phyloP scores from a whole-genome alignment of 225 moss, liverwort and hornwort genomes.

The Polytrichum formosum region DNA sequence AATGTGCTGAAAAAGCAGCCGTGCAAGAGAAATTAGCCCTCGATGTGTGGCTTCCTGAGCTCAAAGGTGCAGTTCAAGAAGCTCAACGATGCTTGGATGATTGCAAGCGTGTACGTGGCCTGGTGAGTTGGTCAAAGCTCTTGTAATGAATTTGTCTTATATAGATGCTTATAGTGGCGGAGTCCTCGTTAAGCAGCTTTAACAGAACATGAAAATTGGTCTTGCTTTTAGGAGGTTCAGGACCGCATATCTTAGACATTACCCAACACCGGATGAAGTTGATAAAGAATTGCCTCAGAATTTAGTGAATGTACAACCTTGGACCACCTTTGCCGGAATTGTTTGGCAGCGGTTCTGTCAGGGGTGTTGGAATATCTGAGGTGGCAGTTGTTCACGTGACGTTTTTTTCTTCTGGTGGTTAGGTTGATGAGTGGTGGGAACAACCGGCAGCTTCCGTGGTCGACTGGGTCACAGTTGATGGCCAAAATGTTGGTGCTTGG shows the following conservation, averaged over 20 bases:
- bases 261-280: too few relatives aligned
- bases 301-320: too few relatives aligned
- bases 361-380: too few relatives aligned
- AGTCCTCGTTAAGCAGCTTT: too few relatives aligned
- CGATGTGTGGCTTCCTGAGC: slow-evolving; percentile 89
- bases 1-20: slow-evolving; percentile 66
- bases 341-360: too few relatives aligned
- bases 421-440: slow-evolving; percentile 99
- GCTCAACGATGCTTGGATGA: slow-evolving; percentile 91
- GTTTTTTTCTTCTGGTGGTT: not conserved
- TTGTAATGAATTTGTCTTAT: not conserved
- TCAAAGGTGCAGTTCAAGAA: slow-evolving; percentile 96
- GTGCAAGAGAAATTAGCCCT: slow-evolving; percentile 82
- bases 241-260: too few relatives aligned
- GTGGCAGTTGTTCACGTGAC: too few relatives aligned
- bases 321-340: too few relatives aligned
- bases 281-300: too few relatives aligned
- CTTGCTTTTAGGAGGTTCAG: too few relatives aligned
- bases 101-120: slow-evolving; percentile 84
- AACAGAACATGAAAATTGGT: too few relatives aligned
- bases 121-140: slow-evolving; percentile 47
- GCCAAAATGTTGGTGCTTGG: slow-evolving; percentile 93
- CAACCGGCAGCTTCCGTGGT: slow-evolving; percentile 75
- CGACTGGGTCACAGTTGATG: not conserved
- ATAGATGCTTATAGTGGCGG: too few relatives aligned